A percentile compares a stretch with the other conserved stretches of the same genome.
These are phyloP conservation scores for Capronia americana DNA, from an alignment of 2,329 filamentous ascomycete species.

Conservation along the genomic window DNA sequence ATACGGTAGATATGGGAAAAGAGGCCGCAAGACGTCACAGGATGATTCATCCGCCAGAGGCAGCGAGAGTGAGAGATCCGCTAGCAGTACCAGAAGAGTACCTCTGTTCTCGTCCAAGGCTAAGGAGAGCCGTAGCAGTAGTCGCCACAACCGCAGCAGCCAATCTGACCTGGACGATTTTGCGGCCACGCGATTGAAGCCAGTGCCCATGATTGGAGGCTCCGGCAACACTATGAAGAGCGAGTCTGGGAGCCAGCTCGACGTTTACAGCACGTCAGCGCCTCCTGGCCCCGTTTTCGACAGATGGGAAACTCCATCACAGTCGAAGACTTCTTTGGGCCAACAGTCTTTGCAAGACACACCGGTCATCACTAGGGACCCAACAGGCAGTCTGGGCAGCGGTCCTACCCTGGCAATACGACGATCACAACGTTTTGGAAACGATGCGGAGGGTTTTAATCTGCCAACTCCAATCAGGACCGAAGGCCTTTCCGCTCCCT, in stretches of 20 bases:
- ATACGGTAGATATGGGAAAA: slow-evolving; percentile 56
- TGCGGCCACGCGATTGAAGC: slow-evolving; percentile 54
- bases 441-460: slow-evolving; percentile 31
- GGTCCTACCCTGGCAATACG: slow-evolving; percentile 35
- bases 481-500: slow-evolving; percentile 27
- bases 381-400: not conserved
- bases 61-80: slow-evolving; percentile 48
- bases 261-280: slow-evolving; percentile 47
- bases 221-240: slow-evolving; percentile 42
- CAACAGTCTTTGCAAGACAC: slow-evolving; percentile 44
- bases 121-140: slow-evolving; percentile 51
- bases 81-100: slow-evolving; percentile 48
- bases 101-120: slow-evolving; percentile 47
- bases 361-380: slow-evolving; percentile 4
- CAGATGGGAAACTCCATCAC: slow-evolving; percentile 37
- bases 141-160: slow-evolving; percentile 39
- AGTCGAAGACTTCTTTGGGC: slow-evolving; percentile 40
- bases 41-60: slow-evolving; percentile 44
- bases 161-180: slow-evolving; percentile 58
- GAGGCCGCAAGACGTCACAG: slow-evolving; percentile 53
- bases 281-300: slow-evolving; percentile 42
- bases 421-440: slow-evolving; percentile 37
- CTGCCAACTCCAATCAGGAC: slow-evolving; percentile 38
- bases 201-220: slow-evolving; percentile 58
- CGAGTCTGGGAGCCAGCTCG: slow-evolving; percentile 49